Evolutionary conservation across 2,329 filamentous ascomycete genomes (phyloP).

Genomic region (Curvularia eragrostidis): DNA sequence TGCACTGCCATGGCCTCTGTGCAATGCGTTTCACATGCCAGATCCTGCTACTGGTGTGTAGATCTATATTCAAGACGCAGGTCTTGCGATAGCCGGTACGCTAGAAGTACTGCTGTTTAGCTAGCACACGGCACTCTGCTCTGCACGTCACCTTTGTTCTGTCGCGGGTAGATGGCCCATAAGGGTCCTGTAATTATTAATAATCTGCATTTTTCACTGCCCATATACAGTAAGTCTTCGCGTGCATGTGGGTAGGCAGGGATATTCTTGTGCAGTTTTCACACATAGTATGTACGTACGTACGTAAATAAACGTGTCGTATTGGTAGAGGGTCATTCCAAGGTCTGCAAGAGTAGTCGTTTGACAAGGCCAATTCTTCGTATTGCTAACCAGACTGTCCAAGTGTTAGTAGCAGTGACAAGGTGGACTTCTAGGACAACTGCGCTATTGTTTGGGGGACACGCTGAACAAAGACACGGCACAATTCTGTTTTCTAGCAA

Average conservation of each 20-base stretch:
- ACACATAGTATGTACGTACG: too few relatives aligned
- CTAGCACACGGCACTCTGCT: not conserved
- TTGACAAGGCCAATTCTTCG: not conserved
- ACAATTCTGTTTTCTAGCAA: not conserved
- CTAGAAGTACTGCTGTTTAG: conserved; percentile 2
- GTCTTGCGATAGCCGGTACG: conserved; percentile 12
- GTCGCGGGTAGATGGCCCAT: not conserved
- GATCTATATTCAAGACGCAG: conserved; percentile 3
- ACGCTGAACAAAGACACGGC: not conserved
- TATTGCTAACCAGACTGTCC: not conserved
- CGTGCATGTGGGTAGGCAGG: not conserved
- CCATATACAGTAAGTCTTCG: not conserved
- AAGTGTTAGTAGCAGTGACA: not conserved
- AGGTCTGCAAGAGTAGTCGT: not conserved
- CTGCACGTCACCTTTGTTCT: not conserved
- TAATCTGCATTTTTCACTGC: not conserved
- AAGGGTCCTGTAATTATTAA: not conserved
- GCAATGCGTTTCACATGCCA: conserved; percentile 8
- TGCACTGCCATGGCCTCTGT: conserved; percentile 6
- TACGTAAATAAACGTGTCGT: not conserved
- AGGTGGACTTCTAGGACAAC: not conserved
- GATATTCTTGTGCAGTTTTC: not conserved
- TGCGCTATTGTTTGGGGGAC: not conserved
- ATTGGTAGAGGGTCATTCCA: not conserved
- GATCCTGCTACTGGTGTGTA: conserved; percentile 4